Percentiles rank a stretch among this genome's conserved stretches.
phyloP scores from a whole-genome alignment of 305 asterid species.

The Solanum hybrid region DNA sequence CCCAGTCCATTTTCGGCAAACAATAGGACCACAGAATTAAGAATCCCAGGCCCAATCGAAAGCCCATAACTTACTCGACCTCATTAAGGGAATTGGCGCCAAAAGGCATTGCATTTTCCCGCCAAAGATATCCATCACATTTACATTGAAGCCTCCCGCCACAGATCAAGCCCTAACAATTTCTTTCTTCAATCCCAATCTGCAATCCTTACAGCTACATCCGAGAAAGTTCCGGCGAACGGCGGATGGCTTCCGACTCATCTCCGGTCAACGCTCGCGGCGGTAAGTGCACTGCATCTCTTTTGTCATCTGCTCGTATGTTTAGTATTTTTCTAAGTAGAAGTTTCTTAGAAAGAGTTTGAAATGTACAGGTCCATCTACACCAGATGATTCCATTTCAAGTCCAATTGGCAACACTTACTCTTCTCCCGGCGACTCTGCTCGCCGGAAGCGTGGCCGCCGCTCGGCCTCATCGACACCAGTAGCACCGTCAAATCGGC shows the following conservation, averaged over 20 bases:
- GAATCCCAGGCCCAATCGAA: background rate
- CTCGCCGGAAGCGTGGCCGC: slow-evolving; percentile 60
- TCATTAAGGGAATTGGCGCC: slow-evolving; percentile 22
- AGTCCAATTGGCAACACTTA: slow-evolving; percentile 81
- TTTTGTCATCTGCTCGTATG: background rate
- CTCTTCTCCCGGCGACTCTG: slow-evolving; percentile 54
- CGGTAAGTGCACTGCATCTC: slow-evolving; percentile 26
- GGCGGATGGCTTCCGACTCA: slow-evolving; percentile 74
- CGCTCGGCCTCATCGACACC: slow-evolving; percentile 48
- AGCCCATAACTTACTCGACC: slow-evolving; percentile 4
- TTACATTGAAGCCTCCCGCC: background rate
- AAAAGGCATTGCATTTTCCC: slow-evolving; percentile 19
- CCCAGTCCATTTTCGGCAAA: background rate
- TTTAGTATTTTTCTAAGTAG: background rate
- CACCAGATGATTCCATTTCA: slow-evolving; percentile 56
- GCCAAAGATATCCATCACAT: slow-evolving; percentile 20
- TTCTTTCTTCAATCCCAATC: background rate
- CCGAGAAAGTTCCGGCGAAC: background rate
- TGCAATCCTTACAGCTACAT: background rate
- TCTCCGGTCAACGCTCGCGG: slow-evolving; percentile 40
- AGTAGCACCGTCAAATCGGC: slow-evolving; percentile 36
- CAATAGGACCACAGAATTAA: background rate
- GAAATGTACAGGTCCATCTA: slow-evolving; percentile 45
- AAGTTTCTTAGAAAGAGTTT: background rate
- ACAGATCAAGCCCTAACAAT: background rate